Percentiles rank a stretch among this genome's conserved stretches.
These are phyloP conservation scores for Aspergillus conjunctus DNA, from an alignment of 495 filamentous ascomycete genomes.

Conservation along the genomic window DNA sequence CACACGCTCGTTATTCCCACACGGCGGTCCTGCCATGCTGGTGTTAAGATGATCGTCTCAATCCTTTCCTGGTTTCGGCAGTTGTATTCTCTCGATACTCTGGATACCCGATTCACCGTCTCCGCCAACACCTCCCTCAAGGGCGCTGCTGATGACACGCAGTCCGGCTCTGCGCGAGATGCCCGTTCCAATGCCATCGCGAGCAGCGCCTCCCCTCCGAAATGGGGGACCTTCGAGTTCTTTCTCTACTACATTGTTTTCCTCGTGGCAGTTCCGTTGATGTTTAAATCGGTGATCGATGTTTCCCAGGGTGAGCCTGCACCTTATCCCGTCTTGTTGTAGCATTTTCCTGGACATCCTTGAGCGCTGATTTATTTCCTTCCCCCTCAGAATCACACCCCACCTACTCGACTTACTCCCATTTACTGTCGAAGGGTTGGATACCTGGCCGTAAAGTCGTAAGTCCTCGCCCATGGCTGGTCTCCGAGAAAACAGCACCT, in stretches of 20 bases:
- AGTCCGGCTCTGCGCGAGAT: constrained; percentile 43
- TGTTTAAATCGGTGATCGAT: constrained; percentile 86
- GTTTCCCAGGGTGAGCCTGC: constrained; percentile 74
- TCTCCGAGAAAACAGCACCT: background rate
- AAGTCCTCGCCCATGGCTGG: constrained; percentile 33
- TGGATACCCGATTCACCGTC: constrained; percentile 88
- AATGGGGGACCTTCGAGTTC: constrained; percentile 88
- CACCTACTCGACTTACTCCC: constrained; percentile 72
- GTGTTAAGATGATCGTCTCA: constrained; percentile 38
- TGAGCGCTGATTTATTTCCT: no score
- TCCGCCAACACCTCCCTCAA: constrained; percentile 67
- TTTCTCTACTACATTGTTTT: constrained; percentile 78
- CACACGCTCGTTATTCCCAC: background rate
- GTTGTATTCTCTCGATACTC: constrained; percentile 68
- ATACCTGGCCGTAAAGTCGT: constrained; percentile 92
- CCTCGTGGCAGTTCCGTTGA: constrained; percentile 68
- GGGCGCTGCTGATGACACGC: constrained; percentile 52
- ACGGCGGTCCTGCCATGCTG: constrained; percentile 34
- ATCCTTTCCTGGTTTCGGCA: constrained; percentile 24
- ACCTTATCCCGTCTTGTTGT: background rate
- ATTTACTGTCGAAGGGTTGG: constrained; percentile 79
- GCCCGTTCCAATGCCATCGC: constrained; percentile 50
- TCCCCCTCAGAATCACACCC: constrained; percentile 64
- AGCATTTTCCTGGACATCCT: background rate
- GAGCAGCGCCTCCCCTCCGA: constrained; percentile 54